Percentiles rank a stretch among this genome's conserved stretches.
These are phyloP conservation scores for Chrysoporthe austroafricana DNA, from an alignment of 2,329 filamentous ascomycete species.

Conservation along the genomic window DNA sequence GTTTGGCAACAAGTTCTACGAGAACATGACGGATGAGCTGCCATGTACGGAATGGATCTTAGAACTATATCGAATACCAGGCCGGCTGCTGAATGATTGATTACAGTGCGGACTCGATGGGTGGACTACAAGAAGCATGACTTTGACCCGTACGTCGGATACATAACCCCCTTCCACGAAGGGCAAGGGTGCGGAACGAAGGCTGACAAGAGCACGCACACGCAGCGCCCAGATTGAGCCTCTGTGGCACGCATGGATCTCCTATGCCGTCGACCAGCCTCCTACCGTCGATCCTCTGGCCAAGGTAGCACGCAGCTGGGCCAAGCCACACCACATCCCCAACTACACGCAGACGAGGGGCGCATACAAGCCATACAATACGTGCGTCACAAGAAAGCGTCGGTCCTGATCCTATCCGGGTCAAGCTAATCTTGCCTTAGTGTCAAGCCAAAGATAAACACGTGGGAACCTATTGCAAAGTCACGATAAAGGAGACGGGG, in stretches of 20 bases:
- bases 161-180: constrained; percentile 11
- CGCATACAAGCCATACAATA: constrained; percentile 92
- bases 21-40: constrained; percentile 93
- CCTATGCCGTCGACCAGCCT: constrained; percentile 87
- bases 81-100: not conserved
- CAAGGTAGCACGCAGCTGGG: constrained; percentile 73
- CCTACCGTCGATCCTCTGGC: constrained; percentile 77
- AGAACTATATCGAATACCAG: not conserved
- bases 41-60: constrained; percentile 65
- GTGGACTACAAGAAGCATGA: constrained; percentile 93
- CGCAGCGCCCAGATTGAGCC: constrained; percentile 82
- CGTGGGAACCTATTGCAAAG: constrained; percentile 39
- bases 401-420: not conserved
- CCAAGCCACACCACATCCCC: constrained; percentile 70
- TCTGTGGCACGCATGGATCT: constrained; percentile 98
- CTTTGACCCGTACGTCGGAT: constrained; percentile 68
- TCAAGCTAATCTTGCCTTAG: not conserved
- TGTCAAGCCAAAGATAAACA: constrained; percentile 41
- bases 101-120: constrained; percentile 88
- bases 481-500: constrained; percentile 19
- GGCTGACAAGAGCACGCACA: constrained; percentile 23
- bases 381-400: constrained; percentile 63
- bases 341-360: constrained; percentile 76
- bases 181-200: not conserved
- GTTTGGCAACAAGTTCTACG: constrained; percentile 97